Evolutionary conservation across 257 asterid genomes (phyloP), one percentile per base, ranked within the genome.

Genomic region (Paulownia fortunei): DNA sequence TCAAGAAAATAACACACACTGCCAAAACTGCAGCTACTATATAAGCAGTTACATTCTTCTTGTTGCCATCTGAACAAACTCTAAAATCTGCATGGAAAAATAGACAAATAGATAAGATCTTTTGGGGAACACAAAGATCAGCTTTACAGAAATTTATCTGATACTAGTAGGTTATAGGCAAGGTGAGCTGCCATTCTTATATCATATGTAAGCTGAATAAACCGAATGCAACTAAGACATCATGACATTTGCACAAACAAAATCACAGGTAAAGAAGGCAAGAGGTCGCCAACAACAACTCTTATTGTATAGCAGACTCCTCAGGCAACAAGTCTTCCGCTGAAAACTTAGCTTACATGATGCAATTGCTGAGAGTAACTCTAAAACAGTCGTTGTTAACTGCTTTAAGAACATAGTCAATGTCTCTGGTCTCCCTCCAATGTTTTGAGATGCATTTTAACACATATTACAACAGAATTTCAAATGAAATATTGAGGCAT

Each of bases 11-110:
- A 37, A 84, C 56, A 69, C 77, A 83, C 34, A 69, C 65, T 36
- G 73, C 67, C 84, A 84, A 64, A 47, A 90, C 89, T 75, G 91
- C 88, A 63, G 90, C 81, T 76, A 82, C 70, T 74, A 91, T 74
- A 47, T 82, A 84, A 49, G 79, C 85, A 84, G 88, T 76, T 77
- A 47, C 78, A 42, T 88, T 85, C 77, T 83, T 92, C 78, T 89
- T 89, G 63, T 47, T 86, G 62, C 92, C 91, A 60, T 71, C 52
- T 46, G 90, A 89, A 80, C 98, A 93, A 71, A 90, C 86, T 83
- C 81, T 89, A 72, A 88, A 86, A 79, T 83, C 99, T 95, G 96
- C 83, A 77, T 32, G 15, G 26, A 72, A 67, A 61, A 69, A 63
- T 4, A 24, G 34, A 24, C 11, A 39, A 36, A 68, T 24, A 66